Base-by-base conservation (phyloP, 2,329 filamentous ascomycete species). In the Zymoseptoria ardabiliae region DNA sequence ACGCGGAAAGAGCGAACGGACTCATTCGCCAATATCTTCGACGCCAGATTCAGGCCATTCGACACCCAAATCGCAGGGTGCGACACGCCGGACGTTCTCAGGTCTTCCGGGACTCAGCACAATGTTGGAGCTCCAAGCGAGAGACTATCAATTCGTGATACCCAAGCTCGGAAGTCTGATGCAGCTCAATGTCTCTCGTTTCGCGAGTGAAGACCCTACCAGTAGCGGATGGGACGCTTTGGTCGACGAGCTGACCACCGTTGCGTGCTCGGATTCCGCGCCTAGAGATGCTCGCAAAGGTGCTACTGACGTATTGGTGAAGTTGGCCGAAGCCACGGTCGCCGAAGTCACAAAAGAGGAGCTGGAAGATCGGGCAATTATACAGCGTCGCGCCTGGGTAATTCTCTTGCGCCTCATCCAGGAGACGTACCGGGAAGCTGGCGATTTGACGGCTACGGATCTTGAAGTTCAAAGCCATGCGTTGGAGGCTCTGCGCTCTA, bases 141-240 rank as follows among this genome's bases (percentile, higher is more conserved):
- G 76, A 58, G 77, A 80, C 63, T 78, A 77, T 52, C 71, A 77
- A 5, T 80, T 80, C 62, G 74, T 77, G 3, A 68, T 80, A 20
- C 77, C 77, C 51, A 80, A 79, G 58, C 74, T 80, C 30, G 77
- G 77, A 6, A 75, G 75, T 51, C 69, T 81, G 19, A 76, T 73
- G 22, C 69, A 75, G 7, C 65, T 79, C 45, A 81, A 81, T 52
- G 71, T 78, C 50, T 67, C 70, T 54, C 84, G 94, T 49, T 77
- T 99, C 8, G 81, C 91, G 10, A 81, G 82, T 9, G 85, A 87
- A 61, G 76, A 84, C 1, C 84, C 88, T 0, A 77, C 83, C 2
- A 79, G 82, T 9, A 91, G 86, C 55, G 91, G 92, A 1, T 99
- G 93, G 94, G 75, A 80, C 11, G 76, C 85, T 4, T 75, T 97